Base-by-base conservation (phyloP, 2,329 filamentous ascomycete genomes). In the Exophiala viscosa region DNA sequence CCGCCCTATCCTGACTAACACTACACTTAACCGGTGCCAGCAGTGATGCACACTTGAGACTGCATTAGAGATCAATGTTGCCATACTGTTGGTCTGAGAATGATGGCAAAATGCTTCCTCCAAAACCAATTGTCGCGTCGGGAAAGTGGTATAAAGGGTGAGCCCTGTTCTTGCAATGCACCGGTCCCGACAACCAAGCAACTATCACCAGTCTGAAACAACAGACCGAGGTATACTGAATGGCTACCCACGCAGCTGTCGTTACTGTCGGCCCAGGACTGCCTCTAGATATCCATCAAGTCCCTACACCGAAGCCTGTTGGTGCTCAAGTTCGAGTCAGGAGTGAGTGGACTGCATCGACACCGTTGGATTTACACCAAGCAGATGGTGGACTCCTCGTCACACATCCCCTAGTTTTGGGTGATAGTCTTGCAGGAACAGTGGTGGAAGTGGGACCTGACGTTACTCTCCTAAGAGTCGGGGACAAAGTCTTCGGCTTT, bases 301-400 rank as follows among this genome's bases (percentile, higher is more conserved):
- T 73, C 3, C 66, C 70, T 1, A 73, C 70, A 5, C 50, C 66
- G 3, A 50, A 53, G 11, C 69, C 70, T 1, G 52, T 38, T 11
- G 58, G 44, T 9, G 72, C 76, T 33, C 76, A 85, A 65, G 74
- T 83, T 32, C 72, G 76, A 13, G 67, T 85, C 36, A 74, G 71
- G 20, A 76, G 81, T 8, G 69, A 76, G 52, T 85, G 79, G 78
- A 82, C 80, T 1, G 76, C 80, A 2, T 83, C 81, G 1, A 81
- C 79, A 1, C 83, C 83, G 0, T 69, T 85, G 0, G 81, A 85
- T 59, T 69, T 85, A 5, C 83, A 85, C 66, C 76, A 81, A 53
- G 78, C 80, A 40, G 81, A 84, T 60, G 81, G 82, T 33, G 80
- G 79, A 0, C 69, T 85, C 0, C 64, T 83, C 10, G 72, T 83